Evolutionary conservation across 768 basidiomycete species (phyloP), one percentile per base, ranked within the genome.

Genomic region (Cantharellus anzutake): DNA sequence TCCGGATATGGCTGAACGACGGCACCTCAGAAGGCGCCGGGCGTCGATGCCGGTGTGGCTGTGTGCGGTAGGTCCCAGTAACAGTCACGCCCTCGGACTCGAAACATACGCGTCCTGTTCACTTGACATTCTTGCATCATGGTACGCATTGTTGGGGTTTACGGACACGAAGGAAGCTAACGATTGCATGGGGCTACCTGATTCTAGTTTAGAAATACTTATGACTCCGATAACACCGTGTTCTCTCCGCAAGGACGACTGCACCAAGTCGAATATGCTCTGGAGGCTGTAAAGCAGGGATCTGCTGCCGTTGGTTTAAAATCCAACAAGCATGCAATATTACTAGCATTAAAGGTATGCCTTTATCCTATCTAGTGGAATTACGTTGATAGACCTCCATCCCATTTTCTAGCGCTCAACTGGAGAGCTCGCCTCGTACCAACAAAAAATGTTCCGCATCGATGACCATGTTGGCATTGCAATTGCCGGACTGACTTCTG

Each of bases 381-480:
- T 48, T 48, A 11, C 29, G 11, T 11, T 48, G 44, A 48, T 48
- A 48, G 29, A 48, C 29, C 11, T 41, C 5, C 38, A 48, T 48
- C 20, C 11, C 44, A 29, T 4, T 58, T 14, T 39, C 3, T 65
- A 99, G 96, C 81, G 94, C 71, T 98, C 96, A 38, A 93, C 91
- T 11, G 96, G 96, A 62, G 94, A 98, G 71, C 79, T 99, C 58
- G 93, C 96, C 14, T 90, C 89, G n/a, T 98, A 98, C 77, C 96
- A 99, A 70, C 93, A 98, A 75, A 98, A 99, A 79, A 87, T 98
- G 84, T 96, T 94, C 72, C 80, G 92, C 68, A 94, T 99, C 82
- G 96, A 99, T 68, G 92, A 98, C 71, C 96, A 99, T 73, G 83
- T 96, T 65, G 96, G 96, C n/a, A 91, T 99, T 67, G 94, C 93